These are phyloP conservation scores for Metschnikowia similis DNA, from an alignment of 805 yeast genomes.

Conservation along the genomic window DNA sequence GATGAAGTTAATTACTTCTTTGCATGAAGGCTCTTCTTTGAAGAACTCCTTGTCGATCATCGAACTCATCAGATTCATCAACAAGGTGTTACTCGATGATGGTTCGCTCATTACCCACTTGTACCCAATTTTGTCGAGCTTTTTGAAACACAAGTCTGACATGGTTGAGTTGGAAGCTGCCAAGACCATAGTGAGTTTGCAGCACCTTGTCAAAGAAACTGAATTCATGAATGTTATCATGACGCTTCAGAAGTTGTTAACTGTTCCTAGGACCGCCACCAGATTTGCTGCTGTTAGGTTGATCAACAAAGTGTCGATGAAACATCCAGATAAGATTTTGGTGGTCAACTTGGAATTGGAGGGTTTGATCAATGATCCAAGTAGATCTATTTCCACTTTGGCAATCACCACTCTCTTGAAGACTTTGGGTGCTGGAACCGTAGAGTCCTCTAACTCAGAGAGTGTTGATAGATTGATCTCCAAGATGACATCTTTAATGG, in stretches of 20 bases:
- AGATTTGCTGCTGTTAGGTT: conserved; percentile 92
- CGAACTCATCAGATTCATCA: conserved; percentile 78
- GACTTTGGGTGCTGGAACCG: conserved; percentile 74
- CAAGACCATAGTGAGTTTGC: conserved; percentile 57
- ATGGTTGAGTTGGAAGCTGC: conserved; percentile 92
- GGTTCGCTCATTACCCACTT: conserved; percentile 55
- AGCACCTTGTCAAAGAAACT: conserved; percentile 54
- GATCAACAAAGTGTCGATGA: conserved; percentile 78
- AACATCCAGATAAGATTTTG: conserved; percentile 72
- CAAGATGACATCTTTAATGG: conserved; percentile 84
- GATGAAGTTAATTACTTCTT: conserved; percentile 81
- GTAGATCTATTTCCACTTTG: conserved; percentile 90
- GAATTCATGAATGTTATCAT: conserved; percentile 68
- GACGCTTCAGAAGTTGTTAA: conserved; percentile 69
- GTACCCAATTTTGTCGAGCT: conserved; percentile 60
- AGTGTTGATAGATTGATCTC: conserved; percentile 81
- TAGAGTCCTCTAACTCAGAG: conserved; percentile 44
- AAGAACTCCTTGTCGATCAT: conserved; percentile 80
- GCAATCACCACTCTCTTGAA: conserved; percentile 94
- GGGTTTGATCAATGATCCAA: conserved; percentile 77
- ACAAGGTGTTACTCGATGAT: conserved; percentile 70
- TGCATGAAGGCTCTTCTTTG: conserved; percentile 55
- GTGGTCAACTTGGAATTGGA: conserved; percentile 84
- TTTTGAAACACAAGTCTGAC: conserved; percentile 78
- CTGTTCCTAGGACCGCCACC: conserved; percentile 86